These are phyloP conservation scores for Parietaria judaica DNA, from an alignment of 306 rosid genomes.

Conservation along the genomic window DNA sequence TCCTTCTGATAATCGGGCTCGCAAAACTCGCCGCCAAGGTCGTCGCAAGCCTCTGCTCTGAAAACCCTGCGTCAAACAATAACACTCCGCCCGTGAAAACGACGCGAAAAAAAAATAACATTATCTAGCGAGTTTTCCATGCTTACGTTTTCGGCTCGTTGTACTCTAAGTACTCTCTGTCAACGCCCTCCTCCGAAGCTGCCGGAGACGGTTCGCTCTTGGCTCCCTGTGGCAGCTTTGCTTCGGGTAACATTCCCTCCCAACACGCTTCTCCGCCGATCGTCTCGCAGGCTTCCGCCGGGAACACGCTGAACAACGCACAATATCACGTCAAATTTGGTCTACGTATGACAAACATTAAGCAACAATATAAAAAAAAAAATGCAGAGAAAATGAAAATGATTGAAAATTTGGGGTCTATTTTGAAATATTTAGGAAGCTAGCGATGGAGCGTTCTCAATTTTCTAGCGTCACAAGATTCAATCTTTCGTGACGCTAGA, in stretches of 20 bases:
- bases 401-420: too few species aligned
- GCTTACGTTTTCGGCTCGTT: conserved; percentile 39
- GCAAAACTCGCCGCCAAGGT: conserved; percentile 84
- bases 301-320: conserved; percentile 23
- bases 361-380: too few species aligned
- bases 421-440: too few species aligned
- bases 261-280: conserved; percentile 46
- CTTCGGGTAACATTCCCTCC: conserved; percentile 38
- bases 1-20: conserved; percentile 60
- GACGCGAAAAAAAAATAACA: too few species aligned
- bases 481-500: not conserved
- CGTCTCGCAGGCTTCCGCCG: conserved; percentile 43
- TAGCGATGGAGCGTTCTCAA: too few species aligned
- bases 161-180: conserved; percentile 34
- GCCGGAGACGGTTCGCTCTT: conserved; percentile 12
- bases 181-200: conserved; percentile 18
- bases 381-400: too few species aligned
- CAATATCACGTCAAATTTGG: not conserved
- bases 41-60: conserved; percentile 85
- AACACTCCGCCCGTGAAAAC: not conserved
- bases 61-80: conserved; percentile 49
- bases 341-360: not conserved
- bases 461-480: too few species aligned
- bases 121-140: too few species aligned
- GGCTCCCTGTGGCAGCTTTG: conserved; percentile 16